Evolutionary conservation across 495 filamentous ascomycete species (phyloP), one percentile per base, ranked within the genome.

Genomic region (Podospora australis): DNA sequence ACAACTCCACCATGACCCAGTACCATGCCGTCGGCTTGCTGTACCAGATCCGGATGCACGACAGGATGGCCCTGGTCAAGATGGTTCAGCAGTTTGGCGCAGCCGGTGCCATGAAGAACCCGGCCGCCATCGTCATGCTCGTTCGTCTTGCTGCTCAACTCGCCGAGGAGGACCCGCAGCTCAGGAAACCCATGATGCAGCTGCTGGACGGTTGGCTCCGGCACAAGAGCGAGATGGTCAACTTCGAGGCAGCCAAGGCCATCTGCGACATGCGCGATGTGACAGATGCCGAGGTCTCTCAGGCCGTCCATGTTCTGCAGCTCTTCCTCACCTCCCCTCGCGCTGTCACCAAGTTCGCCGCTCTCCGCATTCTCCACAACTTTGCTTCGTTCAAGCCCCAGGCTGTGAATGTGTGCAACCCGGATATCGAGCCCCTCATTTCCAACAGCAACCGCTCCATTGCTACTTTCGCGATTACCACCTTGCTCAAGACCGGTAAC

Each of bases 201-300:
- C 79, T 96, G 61, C 76, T 96, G 65, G 90, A 96, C 69, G 88
- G 90, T 58, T 96, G 90, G 90, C 78, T 96, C 60, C 80, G 92
- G 65, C 90, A 99, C 67, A 99, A 99, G 81, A 90, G 90, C 62
- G 92, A 99, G 62, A 97, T 99, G 94, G 94, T 98, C 66, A 99
- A 96, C 70, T 97, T 99, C 58, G 92, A 99, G 71, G 92, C 92
- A 44, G 94, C 92, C 19, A 97, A 97, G 74, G 88, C 91, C 17
- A 95, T 99, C 63, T 94, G 89, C 67, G 86, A 91, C 57, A 83
- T 97, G 77, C 80, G 82, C 41, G 89, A 98, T 68, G 86, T 96
- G 30, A 88, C 86, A 30, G 94, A 99, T 59, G 82, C 80, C 35
- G 92, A 99, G 65, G 86, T 90, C 23, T 80, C 84, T 2, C 90